Conservation (phyloP, 176 grass and related monocot genomes). For the Poa annua region DNA sequence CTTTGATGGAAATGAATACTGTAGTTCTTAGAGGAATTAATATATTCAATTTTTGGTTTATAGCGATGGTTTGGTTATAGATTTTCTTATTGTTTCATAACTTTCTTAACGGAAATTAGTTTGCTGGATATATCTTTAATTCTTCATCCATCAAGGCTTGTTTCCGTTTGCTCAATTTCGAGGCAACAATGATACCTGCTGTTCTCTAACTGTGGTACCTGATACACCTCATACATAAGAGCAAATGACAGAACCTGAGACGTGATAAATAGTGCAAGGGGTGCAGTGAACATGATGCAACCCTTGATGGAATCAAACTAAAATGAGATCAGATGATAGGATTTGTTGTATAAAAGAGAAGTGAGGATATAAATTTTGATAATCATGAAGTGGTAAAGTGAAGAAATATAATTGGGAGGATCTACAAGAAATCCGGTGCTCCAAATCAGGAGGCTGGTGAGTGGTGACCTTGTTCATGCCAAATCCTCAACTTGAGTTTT, state of each 20-base stretch:
- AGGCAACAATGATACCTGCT: constrained; percentile 6
- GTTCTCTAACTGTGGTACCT: constrained; percentile 44
- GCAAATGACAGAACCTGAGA: constrained; percentile 51
- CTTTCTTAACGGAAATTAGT: not conserved
- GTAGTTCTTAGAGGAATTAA: not conserved
- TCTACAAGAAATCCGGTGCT: not conserved
- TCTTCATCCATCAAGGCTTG: not conserved
- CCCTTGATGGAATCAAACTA: too few relatives aligned
- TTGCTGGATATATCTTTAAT: constrained; percentile 22
- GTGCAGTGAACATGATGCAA: too few relatives aligned
- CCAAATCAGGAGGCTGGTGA: not conserved
- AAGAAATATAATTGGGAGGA: constrained; percentile 9
- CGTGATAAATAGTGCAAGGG: too few relatives aligned
- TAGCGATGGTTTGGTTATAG: not conserved
- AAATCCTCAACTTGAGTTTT: constrained; percentile 4
- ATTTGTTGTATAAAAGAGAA: too few relatives aligned
- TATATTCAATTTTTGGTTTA: too few relatives aligned
- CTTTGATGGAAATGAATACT: not conserved
- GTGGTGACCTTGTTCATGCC: constrained; percentile 5
- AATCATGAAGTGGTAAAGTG: not conserved
- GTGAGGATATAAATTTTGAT: too few relatives aligned
- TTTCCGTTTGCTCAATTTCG: constrained; percentile 21
- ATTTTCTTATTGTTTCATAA: not conserved
- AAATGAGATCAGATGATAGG: too few relatives aligned
- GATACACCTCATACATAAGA: constrained; percentile 32